Percentiles rank a stretch among this genome's conserved stretches.
Conservation (phyloP, 2,329 filamentous ascomycete species). For the Pseudogymnoascus destructans region DNA sequence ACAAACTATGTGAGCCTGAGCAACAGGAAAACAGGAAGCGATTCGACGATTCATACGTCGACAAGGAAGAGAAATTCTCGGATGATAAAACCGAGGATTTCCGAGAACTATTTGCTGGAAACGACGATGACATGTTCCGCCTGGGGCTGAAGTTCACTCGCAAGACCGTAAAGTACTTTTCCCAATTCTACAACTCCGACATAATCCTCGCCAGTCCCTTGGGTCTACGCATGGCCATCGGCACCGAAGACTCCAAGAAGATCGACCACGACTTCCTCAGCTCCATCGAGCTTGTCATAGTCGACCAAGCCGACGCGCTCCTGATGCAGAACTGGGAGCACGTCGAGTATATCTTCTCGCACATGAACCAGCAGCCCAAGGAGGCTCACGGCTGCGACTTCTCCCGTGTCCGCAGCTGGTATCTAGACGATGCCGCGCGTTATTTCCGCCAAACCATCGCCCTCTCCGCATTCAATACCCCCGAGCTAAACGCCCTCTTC, state of each 20-base stretch:
- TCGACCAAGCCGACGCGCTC: conserved; percentile 86
- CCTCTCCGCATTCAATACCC: conserved; percentile 70
- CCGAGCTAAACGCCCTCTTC: conserved; percentile 72
- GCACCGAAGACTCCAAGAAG: conserved; percentile 53
- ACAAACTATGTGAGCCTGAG: conserved; percentile 63
- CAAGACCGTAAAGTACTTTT: conserved; percentile 89
- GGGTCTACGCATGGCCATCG: conserved; percentile 80
- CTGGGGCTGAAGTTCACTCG: conserved; percentile 93
- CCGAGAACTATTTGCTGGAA: conserved; percentile 77
- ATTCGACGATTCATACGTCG: conserved; percentile 72
- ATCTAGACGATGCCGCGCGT: conserved; percentile 74
- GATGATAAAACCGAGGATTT: conserved; percentile 75
- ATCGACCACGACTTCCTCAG: conserved; percentile 81
- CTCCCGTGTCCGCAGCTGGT: conserved; percentile 78
- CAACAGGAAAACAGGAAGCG: conserved; percentile 92
- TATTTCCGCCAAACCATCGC: conserved; percentile 78
- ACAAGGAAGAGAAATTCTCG: conserved; percentile 54
- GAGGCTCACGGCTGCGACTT: conserved; percentile 91
- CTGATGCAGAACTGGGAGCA: conserved; percentile 99
- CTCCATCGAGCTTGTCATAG: conserved; percentile 78
- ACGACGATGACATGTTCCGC: conserved; percentile 94
- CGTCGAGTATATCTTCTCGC: conserved; percentile 78
- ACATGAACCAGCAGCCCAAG: conserved; percentile 81
- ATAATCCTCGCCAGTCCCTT: conserved; percentile 86
- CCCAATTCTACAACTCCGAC: conserved; percentile 92